Conservation (phyloP, 225 moss, liverwort and hornwort genomes). For the Anthoceros angustus region DNA sequence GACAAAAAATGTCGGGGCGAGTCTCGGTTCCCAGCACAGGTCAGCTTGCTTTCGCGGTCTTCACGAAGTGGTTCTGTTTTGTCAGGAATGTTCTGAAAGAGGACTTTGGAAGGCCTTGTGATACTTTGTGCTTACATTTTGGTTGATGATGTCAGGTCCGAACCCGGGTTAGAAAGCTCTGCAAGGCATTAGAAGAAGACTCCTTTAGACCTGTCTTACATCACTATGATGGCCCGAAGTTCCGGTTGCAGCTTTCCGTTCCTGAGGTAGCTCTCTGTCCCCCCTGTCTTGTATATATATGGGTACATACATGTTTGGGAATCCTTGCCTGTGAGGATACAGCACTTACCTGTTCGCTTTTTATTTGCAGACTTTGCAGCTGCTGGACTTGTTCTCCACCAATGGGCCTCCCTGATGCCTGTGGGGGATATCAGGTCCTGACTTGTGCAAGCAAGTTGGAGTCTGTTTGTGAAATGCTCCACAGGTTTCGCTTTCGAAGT, state of each 20-base stretch:
- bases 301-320: too few species aligned
- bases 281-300: too few species aligned
- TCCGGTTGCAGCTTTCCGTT: conserved; percentile 91
- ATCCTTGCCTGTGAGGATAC: too few species aligned
- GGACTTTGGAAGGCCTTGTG: not conserved
- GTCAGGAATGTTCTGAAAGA: too few species aligned
- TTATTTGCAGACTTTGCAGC: conserved; percentile 26
- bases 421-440: not conserved
- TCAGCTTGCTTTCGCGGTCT: not conserved
- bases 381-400: conserved; percentile 34
- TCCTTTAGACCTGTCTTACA: conserved; percentile 86
- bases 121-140: not conserved
- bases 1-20: conserved; percentile 98
- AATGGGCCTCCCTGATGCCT: conserved; percentile 25
- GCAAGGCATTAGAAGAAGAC: conserved; percentile 88
- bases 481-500: not conserved
- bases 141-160: conserved; percentile 39
- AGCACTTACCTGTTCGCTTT: too few species aligned
- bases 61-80: not conserved
- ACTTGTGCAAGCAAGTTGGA: not conserved
- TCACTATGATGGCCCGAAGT: conserved; percentile 96
- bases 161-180: conserved; percentile 73
- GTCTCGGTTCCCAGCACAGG: conserved; percentile 99
- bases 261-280: conserved; percentile 44
- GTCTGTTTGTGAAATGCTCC: not conserved